Evolutionary conservation across 73 alveolate species (phyloP), one percentile per base, ranked within the genome.

Genomic region (Stentor coeruleus): DNA sequence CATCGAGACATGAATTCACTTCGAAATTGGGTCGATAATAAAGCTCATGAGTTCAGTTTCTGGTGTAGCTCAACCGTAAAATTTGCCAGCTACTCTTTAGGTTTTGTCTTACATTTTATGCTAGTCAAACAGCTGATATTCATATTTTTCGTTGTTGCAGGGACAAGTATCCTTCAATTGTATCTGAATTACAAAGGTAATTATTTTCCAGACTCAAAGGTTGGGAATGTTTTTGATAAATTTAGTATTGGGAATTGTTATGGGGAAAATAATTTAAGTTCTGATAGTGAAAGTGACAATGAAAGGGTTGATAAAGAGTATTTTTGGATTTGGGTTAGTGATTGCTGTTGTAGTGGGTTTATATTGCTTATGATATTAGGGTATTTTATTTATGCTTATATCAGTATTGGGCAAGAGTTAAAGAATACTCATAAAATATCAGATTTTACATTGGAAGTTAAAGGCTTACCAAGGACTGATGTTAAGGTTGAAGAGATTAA

Each of bases 361-460:
- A 37, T 75, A 1, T 26, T 40, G 26, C 6, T 75, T 39, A 14
- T n/a, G 20, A 14, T 75, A 36, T 28, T 75, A n/a, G 2, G 33
- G 0, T 75, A 36, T 37, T 26, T 28, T 14, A 39, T 75, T 20
- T 39, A 75, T 6, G 14, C 83, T 6, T 26, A 40, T 20, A 1
- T 40, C 0, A 11, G n/a, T 20, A 38, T 75, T 26, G 20, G 33
- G 20, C n/a, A 31, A 36, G n/a, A 15, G 6, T n/a, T 15, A 1
- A 15, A 75, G 15, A 75, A 37, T n/a, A 75, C 1, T 6, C 38
- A 33, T 20, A 39, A 28, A 39, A 39, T 75, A 0, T 75, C 83
- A n/a, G 59, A 75, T 2, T 75, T n/a, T 75, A 0, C 83, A 14
- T 2, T 75, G 0, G 83, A 75, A 75, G 83, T 75, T n/a, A 37